Conservation (phyloP, 768 basidiomycete species). For the Terana coerulea region DNA sequence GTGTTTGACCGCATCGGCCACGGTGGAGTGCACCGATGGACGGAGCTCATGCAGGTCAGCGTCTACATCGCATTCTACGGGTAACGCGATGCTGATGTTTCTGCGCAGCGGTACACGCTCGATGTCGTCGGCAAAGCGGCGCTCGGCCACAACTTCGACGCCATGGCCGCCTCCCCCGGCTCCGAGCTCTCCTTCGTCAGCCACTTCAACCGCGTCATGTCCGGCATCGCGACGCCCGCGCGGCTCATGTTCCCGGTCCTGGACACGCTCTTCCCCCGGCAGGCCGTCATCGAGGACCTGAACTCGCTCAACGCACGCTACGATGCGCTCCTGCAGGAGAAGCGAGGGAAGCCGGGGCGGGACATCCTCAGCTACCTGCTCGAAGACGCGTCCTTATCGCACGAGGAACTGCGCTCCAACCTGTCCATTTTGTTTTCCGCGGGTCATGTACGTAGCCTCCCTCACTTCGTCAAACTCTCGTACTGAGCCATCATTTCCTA, state of each 20-base stretch:
- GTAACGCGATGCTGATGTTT: too few relatives aligned
- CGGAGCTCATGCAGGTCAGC: neutral
- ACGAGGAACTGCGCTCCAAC: conserved; percentile 32
- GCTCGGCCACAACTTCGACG: conserved; percentile 18
- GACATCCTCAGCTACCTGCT: neutral
- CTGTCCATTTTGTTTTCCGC: conserved; percentile 37
- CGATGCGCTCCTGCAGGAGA: neutral
- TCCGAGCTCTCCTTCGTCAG: conserved; percentile 11
- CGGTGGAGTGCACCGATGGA: neutral
- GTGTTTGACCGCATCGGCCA: neutral
- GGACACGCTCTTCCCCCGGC: neutral
- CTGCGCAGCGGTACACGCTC: conserved; percentile 11
- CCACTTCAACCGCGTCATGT: neutral
- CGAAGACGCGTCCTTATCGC: neutral
- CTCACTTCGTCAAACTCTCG: neutral
- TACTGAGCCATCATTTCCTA: conserved; percentile 8
- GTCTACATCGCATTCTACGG: too few relatives aligned
- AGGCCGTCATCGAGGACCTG: too few relatives aligned
- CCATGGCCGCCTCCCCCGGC: conserved; percentile 10
- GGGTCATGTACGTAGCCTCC: conserved; percentile 30
- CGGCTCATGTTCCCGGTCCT: neutral
- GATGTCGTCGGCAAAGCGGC: conserved; percentile 14
- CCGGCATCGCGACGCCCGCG: neutral
- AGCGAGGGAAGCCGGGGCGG: neutral
- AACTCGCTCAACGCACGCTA: too few relatives aligned